These are phyloP conservation scores for Pyricularia pennisetigena DNA, from an alignment of 2,329 filamentous ascomycete genomes.

Conservation along the genomic window DNA sequence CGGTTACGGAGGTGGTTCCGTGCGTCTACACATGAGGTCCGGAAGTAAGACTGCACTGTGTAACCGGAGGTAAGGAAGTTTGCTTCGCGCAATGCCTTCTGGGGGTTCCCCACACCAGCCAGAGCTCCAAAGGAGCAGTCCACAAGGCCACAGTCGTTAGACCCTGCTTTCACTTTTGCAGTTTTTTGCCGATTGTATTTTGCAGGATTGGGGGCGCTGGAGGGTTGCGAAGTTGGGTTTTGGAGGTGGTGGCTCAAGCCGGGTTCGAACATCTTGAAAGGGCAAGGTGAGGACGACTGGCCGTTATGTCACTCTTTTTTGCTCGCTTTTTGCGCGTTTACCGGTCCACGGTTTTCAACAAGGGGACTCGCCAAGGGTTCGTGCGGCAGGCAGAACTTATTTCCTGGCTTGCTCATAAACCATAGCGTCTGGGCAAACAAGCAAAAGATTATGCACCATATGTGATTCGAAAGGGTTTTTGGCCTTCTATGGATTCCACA, in stretches of 20 bases:
- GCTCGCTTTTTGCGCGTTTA: not conserved
- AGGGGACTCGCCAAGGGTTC: not conserved
- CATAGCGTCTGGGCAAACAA: not conserved
- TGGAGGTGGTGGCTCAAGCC: not conserved
- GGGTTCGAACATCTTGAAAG: not conserved
- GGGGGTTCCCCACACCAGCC: not conserved
- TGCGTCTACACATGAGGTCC: not conserved
- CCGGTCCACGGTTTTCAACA: not conserved
- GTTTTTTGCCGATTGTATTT: not conserved
- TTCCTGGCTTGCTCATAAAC: not conserved
- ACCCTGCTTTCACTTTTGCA: not conserved
- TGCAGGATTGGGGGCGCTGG: not conserved
- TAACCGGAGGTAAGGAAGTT: not conserved
- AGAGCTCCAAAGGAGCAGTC: not conserved
- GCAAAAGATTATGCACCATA: not conserved
- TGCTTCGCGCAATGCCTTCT: not conserved
- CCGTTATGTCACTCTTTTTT: not conserved
- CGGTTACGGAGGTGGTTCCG: conserved; percentile 1
- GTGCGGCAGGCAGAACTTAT: not conserved
- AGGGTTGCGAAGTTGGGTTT: not conserved
- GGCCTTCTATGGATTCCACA: not conserved
- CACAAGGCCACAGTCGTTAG: not conserved
- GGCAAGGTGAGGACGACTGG: not conserved
- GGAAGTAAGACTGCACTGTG: not conserved
- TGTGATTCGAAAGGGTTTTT: not conserved